Conservation (phyloP, 176 grass and related monocot genomes). For the Oryza meridionalis region DNA sequence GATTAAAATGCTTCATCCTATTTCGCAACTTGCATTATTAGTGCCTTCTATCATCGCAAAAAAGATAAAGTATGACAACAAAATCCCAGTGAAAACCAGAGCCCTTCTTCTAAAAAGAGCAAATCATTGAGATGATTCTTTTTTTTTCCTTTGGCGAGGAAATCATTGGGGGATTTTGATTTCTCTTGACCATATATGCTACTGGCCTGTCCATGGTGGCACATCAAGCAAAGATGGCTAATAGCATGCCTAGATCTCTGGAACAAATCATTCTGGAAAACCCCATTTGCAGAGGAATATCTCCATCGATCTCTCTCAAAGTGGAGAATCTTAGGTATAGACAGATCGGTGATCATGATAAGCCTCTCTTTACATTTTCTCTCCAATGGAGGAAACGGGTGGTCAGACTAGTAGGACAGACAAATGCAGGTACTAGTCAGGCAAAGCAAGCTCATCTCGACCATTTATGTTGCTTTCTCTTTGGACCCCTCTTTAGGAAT, state of each 20-base stretch:
- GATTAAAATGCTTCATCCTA: not conserved
- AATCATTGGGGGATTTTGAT: not conserved
- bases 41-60: not conserved
- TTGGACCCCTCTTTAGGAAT: not conserved
- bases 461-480: slow-evolving; percentile 39
- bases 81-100: not conserved
- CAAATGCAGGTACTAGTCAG: slow-evolving; percentile 22
- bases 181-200: not conserved
- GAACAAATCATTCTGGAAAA: not conserved
- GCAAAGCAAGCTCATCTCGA: slow-evolving; percentile 6
- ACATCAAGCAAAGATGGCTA: not conserved
- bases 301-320: not conserved
- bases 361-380: not conserved
- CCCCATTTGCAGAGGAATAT: slow-evolving; percentile 1
- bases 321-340: slow-evolving; percentile 44
- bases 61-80: not conserved
- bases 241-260: not conserved
- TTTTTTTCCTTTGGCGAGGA: not conserved
- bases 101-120: not conserved
- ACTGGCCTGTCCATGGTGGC: not conserved
- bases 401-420: slow-evolving; percentile 11
- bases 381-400: slow-evolving; percentile 1
- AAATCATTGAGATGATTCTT: not conserved
- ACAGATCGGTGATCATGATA: slow-evolving; percentile 16
- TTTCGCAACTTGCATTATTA: not conserved